Conservation (phyloP, 768 basidiomycete genomes). For the Leccinum uliginosum region DNA sequence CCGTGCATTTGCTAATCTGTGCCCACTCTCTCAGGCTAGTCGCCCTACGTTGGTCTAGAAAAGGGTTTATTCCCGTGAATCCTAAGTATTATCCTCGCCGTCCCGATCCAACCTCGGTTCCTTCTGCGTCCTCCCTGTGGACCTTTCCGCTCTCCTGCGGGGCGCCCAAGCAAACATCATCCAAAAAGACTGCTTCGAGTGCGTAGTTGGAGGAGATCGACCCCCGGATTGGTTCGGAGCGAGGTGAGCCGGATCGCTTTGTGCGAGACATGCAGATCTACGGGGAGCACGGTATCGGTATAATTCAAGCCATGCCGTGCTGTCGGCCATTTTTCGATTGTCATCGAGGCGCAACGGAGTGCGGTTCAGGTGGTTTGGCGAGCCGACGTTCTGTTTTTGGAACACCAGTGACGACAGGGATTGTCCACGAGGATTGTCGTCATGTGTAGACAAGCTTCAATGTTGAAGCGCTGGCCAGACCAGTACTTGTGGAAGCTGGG, state of each 20-base stretch:
- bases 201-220: conserved; percentile 22
- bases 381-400: not conserved
- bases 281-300: not conserved
- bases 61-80: conserved; percentile 1
- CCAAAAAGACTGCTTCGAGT: conserved; percentile 17
- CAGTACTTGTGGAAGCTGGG: not conserved
- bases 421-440: no score
- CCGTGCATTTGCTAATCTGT: no score
- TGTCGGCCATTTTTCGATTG: not conserved
- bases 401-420: not conserved
- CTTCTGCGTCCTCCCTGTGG: not conserved
- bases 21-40: no score
- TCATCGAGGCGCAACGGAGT: not conserved
- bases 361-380: not conserved
- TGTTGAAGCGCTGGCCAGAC: not conserved
- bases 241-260: conserved; percentile 20
- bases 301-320: not conserved
- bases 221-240: conserved; percentile 19
- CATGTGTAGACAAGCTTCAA: not conserved
- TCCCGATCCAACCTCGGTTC: conserved; percentile 20
- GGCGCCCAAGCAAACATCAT: conserved; percentile 12
- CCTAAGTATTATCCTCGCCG: conserved; percentile 3
- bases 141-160: not conserved
- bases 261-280: not conserved
- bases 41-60: no score